Conservation (phyloP, 2,329 filamentous ascomycete genomes). For the Pezicula radicicola region DNA sequence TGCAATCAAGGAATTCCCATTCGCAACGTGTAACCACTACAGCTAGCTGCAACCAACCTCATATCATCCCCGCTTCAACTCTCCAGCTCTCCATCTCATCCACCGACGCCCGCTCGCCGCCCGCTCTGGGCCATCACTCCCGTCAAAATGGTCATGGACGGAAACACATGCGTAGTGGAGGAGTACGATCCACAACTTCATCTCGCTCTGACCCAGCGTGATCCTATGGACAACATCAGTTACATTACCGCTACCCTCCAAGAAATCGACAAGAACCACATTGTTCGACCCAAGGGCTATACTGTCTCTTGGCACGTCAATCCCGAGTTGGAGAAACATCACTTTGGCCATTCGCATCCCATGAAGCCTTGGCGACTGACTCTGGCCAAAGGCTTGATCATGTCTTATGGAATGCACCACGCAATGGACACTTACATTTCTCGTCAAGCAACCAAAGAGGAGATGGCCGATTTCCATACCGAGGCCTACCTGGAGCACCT, state of each 20-base stretch:
- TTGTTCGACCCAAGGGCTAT: constrained; percentile 79
- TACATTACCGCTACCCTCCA: constrained; percentile 21
- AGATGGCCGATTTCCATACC: constrained; percentile 83
- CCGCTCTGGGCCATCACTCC: not conserved
- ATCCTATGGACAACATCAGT: constrained; percentile 21
- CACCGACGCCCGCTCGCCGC: no score
- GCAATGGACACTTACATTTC: constrained; percentile 94
- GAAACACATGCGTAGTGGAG: constrained; percentile 25
- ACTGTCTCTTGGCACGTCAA: constrained; percentile 96
- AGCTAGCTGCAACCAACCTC: no score
- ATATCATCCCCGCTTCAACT: no score
- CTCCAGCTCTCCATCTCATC: no score
- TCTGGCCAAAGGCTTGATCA: constrained; percentile 89
- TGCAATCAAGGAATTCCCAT: no score
- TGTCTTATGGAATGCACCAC: constrained; percentile 92
- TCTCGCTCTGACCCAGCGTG: constrained; percentile 23
- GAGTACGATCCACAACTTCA: constrained; percentile 19
- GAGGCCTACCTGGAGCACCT: constrained; percentile 90
- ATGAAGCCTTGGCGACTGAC: constrained; percentile 99
- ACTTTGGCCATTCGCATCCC: constrained; percentile 94
- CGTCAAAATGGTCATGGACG: constrained; percentile 21
- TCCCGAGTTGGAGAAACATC: constrained; percentile 90
- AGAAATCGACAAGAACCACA: constrained; percentile 54
- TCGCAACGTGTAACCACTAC: no score
- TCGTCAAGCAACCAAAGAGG: constrained; percentile 79